Conservation (phyloP, 2,329 filamentous ascomycete species). For the Fusarium hainanense region DNA sequence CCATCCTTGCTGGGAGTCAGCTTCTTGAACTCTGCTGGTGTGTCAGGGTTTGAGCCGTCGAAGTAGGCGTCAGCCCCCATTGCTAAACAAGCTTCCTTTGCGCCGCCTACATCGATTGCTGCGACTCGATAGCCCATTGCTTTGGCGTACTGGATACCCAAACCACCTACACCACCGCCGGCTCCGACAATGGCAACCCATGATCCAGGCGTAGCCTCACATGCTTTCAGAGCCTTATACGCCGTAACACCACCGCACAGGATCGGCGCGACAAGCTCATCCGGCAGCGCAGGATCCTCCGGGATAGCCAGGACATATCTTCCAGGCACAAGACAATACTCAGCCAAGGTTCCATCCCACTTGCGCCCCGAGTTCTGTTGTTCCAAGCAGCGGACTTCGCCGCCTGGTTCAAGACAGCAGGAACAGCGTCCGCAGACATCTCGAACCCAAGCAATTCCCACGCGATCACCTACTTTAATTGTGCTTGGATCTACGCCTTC, state of each 20-base stretch:
- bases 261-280: slow-evolving; percentile 55
- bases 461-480: slow-evolving; percentile 4
- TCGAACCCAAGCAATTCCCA: slow-evolving; percentile 36
- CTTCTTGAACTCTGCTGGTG: slow-evolving; percentile 5
- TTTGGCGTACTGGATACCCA: slow-evolving; percentile 54
- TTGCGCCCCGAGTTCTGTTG: slow-evolving; percentile 49
- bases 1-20: slow-evolving; percentile 7
- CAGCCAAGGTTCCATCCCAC: slow-evolving; percentile 54
- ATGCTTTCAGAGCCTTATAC: slow-evolving; percentile 55
- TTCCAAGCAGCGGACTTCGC: slow-evolving; percentile 52
- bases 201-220: slow-evolving; percentile 48
- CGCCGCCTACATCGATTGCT: slow-evolving; percentile 52
- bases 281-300: slow-evolving; percentile 40
- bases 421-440: slow-evolving; percentile 51
- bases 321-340: slow-evolving; percentile 52
- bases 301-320: slow-evolving; percentile 49
- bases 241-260: slow-evolving; percentile 58
- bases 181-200: slow-evolving; percentile 54
- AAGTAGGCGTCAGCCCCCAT: slow-evolving; percentile 53
- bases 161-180: slow-evolving; percentile 54
- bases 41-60: slow-evolving; percentile 40
- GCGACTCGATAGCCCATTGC: slow-evolving; percentile 57
- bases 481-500: neutral
- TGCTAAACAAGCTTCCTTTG: slow-evolving; percentile 46
- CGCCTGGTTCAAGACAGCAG: slow-evolving; percentile 48